Percentiles rank a stretch among this genome's conserved stretches.
Evolutionary conservation across 2,329 filamentous ascomycete species (phyloP).

Genomic region (Penicillium sp.): DNA sequence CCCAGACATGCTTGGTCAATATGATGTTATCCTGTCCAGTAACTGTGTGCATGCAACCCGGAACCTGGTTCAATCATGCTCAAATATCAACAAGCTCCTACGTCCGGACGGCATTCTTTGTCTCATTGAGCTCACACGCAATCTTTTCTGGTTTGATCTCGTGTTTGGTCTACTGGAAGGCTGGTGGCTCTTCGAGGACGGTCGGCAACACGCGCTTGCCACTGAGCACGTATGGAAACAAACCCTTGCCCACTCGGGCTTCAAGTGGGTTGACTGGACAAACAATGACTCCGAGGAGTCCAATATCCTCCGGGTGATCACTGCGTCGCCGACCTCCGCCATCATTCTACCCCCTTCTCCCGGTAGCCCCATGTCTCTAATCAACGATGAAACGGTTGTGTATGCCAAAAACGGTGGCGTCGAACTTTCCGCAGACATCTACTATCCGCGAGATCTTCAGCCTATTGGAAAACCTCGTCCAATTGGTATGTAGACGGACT

Average conservation of each 20-base stretch:
- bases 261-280: conserved; percentile 11
- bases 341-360: background rate
- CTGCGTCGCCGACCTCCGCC: background rate
- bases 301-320: conserved; percentile 6
- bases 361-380: background rate
- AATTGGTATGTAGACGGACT: conserved; percentile 5
- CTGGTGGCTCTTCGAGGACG: conserved; percentile 40
- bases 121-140: conserved; percentile 31
- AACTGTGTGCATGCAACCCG: conserved; percentile 36
- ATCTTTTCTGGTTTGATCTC: conserved; percentile 33
- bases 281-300: conserved; percentile 2
- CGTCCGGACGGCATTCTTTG: conserved; percentile 27
- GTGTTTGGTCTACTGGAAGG: conserved; percentile 38
- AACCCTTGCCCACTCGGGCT: conserved; percentile 12
- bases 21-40: conserved; percentile 28
- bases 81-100: conserved; percentile 25
- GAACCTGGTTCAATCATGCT: conserved; percentile 9
- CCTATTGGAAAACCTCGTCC: background rate
- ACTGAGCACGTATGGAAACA: conserved; percentile 22
- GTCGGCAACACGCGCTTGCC: conserved; percentile 23
- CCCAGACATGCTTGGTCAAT: conserved; percentile 3
- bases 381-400: background rate
- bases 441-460: background rate
- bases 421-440: conserved; percentile 6
- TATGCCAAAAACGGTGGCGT: conserved; percentile 1